A percentile compares a stretch with the other conserved stretches of the same genome.
phyloP scores from a whole-genome alignment of 192 early-diverging fungal species.

The Kickxella alabastrina region DNA sequence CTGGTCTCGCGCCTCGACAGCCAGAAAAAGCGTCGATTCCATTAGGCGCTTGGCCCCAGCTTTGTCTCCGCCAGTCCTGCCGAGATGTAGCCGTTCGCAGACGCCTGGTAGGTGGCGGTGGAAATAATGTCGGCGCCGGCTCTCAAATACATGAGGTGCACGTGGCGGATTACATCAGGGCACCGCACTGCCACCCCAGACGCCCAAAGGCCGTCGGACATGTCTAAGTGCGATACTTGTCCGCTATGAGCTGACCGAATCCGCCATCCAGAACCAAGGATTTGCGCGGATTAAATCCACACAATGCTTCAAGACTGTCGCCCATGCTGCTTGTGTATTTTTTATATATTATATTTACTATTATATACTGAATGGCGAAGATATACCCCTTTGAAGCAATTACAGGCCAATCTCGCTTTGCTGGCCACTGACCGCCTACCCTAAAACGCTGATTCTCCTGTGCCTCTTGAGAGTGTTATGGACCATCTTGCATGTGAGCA shows the following conservation, averaged over 20 bases:
- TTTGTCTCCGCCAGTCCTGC: slow-evolving; percentile 35
- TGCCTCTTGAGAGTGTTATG: slow-evolving; percentile 2
- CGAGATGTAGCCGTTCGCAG: slow-evolving; percentile 35
- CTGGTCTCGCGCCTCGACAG: slow-evolving; percentile 49
- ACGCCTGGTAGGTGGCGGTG: slow-evolving; percentile 58
- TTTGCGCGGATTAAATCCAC: background rate
- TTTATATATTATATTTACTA: background rate
- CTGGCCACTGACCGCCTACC: too few relatives aligned
- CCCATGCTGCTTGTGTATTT: too few relatives aligned
- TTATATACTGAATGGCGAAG: background rate
- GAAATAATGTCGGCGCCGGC: slow-evolving; percentile 57
- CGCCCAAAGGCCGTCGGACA: slow-evolving; percentile 22
- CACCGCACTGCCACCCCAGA: slow-evolving; percentile 14
- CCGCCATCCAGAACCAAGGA: slow-evolving; percentile 26
- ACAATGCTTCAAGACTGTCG: background rate
- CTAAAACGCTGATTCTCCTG: background rate
- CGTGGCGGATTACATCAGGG: slow-evolving; percentile 14
- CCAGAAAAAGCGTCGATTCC: slow-evolving; percentile 39
- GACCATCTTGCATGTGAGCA: slow-evolving; percentile 12
- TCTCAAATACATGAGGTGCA: slow-evolving; percentile 49
- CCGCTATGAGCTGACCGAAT: slow-evolving; percentile 27
- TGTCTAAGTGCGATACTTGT: slow-evolving; percentile 10
- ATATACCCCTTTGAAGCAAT: too few relatives aligned
- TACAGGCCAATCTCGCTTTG: too few relatives aligned
- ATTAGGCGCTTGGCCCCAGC: slow-evolving; percentile 26